Evolutionary conservation across 2,329 filamentous ascomycete species (phyloP), one percentile per base, ranked within the genome.

Genomic region (Harringtonia lauricola): DNA sequence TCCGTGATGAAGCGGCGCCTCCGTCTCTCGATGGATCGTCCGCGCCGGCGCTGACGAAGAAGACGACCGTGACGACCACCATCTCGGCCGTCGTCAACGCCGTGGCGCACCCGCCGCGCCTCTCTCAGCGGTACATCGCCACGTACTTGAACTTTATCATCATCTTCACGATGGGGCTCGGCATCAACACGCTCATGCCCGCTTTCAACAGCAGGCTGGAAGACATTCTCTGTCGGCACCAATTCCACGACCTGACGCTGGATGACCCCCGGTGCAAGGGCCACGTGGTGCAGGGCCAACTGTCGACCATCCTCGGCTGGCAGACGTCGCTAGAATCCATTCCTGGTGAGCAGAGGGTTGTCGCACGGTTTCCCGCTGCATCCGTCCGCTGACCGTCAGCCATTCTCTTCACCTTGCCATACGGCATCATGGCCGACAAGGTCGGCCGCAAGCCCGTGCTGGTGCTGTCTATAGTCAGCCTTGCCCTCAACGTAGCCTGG

Each of bases 291-390:
- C 73, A 78, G 50, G 62, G 65, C 22, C 62, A 65, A 18, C 59
- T 79, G 36, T 71, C 74, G 13, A 66, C 69, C 61, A 57, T 78
- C 17, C 61, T 63, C 34, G 72, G 71, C 1, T 71, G 68, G 63
- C 51, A 59, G 36, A 49, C 57, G 18, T 64, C 68, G 2, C 58
- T 72, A 26, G 64, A 72, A 29, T 64, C 65, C 45, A 53, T 74
- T 4, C 66, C 72, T 10, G 36, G 36, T 39, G 14, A 8, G 36
- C 18, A 9, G n/a, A n/a, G n/a, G n/a, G n/a, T n/a, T n/a, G n/a
- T n/a, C n/a, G n/a, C n/a, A n/a, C n/a, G 24, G 24, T 26, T 10
- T 26, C 24, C 10, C 24, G 7, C 9, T 19, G 9, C n/a, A n/a
- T n/a, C n/a, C n/a, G n/a, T n/a, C 2, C 17, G n/a, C 36, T 39